Conservation (phyloP, 2,329 filamentous ascomycete genomes). For the Pseudogymnoascus sp. region DNA sequence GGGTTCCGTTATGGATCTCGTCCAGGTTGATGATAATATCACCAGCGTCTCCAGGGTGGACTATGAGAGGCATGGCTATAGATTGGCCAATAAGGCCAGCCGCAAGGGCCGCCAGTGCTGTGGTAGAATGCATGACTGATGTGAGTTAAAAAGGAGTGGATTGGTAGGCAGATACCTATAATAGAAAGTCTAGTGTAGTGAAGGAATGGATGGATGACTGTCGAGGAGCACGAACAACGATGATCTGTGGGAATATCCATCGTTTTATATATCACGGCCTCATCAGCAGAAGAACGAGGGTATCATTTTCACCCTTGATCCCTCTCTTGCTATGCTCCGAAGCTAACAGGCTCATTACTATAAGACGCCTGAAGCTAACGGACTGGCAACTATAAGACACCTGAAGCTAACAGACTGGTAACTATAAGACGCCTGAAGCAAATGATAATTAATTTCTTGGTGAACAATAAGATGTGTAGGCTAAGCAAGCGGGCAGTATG, state of each 20-base stretch:
- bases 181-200: neutral
- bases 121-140: neutral
- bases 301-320: neutral
- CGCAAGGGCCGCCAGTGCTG: neutral
- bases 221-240: neutral
- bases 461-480: neutral
- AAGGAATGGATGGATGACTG: neutral
- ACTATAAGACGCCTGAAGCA: neutral
- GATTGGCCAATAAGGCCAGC: neutral
- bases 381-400: neutral
- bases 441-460: neutral
- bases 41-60: neutral
- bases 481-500: neutral
- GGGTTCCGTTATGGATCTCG: neutral
- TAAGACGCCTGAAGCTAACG: neutral
- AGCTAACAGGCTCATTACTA: neutral
- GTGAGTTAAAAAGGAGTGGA: neutral
- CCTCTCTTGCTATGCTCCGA: neutral
- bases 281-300: neutral
- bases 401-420: neutral
- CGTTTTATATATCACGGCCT: neutral
- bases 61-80: neutral
- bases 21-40: neutral
- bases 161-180: neutral
- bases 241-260: slow-evolving; percentile 1